These are phyloP conservation scores for Lactifluus pinguis DNA, from an alignment of 768 basidiomycete species.

Conservation along the genomic window DNA sequence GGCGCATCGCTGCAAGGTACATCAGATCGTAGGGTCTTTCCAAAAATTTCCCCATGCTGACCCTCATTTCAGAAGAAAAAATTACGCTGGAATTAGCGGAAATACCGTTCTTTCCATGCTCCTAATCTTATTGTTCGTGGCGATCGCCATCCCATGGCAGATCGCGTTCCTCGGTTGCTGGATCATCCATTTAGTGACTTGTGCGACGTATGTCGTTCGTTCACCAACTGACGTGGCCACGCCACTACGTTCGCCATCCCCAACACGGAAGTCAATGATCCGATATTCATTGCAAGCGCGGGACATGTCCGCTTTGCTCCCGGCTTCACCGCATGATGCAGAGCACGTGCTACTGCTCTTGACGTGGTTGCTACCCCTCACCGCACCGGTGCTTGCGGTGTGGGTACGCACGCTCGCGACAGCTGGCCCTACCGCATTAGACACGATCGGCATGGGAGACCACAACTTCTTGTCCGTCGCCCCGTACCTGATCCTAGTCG, in stretches of 20 bases:
- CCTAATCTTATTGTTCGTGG: conserved; percentile 55
- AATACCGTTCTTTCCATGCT: conserved; percentile 41
- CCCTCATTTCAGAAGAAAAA: conserved; percentile 11
- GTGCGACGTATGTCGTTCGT: conserved; percentile 29
- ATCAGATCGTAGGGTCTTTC: neutral
- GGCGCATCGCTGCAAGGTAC: conserved; percentile 20
- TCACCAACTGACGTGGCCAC: neutral
- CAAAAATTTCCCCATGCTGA: neutral
- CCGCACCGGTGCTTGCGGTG: conserved; percentile 69
- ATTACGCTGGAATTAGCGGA: conserved; percentile 25
- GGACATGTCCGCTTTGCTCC: neutral
- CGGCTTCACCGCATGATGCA: conserved; percentile 32
- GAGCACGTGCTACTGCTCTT: conserved; percentile 63
- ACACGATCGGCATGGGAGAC: conserved; percentile 72
- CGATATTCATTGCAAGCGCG: neutral
- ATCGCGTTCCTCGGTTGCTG: conserved; percentile 82
- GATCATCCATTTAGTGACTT: conserved; percentile 67
- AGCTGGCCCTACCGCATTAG: conserved; percentile 65
- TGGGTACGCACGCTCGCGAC: conserved; percentile 85
- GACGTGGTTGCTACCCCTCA: conserved; percentile 73
- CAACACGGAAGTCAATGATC: conserved; percentile 1
- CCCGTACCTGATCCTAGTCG: conserved; percentile 56
- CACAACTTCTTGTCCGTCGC: conserved; percentile 59
- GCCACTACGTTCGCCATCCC: neutral
- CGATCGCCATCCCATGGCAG: conserved; percentile 82